Evolutionary conservation across 352 stramenopile species (phyloP), one percentile per base, ranked within the genome.

Genomic region (Pythium folliculosum): DNA sequence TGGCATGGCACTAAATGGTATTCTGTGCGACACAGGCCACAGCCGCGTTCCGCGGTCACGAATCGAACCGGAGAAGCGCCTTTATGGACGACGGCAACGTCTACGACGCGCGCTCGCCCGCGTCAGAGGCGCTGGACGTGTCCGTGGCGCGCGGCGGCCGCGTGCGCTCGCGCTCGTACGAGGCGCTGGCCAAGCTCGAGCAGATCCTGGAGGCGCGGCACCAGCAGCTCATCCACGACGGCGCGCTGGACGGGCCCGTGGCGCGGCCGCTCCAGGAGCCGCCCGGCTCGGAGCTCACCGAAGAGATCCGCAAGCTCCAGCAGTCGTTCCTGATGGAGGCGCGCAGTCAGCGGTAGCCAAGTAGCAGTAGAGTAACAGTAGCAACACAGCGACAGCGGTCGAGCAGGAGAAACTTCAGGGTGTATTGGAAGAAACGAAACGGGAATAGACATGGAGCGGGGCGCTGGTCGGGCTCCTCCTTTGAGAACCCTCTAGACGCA

Each of bases 121-220:
- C 27, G 27, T 32, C 27, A 5, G 27, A 32, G 27, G 27, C 27
- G 27, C 5, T 32, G 27, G 27, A 32, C 27, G 27, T 32, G 3
- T 32, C 27, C 27, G 27, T 32, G 27, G 27, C 27, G 27, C 27
- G 16, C n/a, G 13, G 13, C 6, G 22, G 55, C 22, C 55, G 38
- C 7, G 27, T 69, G 30, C 52, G 62, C 1, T 89, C 82, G 10
- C 77, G 86, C 23, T 92, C 83, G 19, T 94, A 92, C 70, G 86
- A 94, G 65, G 78, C 83, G 6, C 68, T 94, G 16, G 81, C 91
- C 45, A 80, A 88, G 59, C 68, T 94, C 14, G 86, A 94, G 61
- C 73, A 74, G 2, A 90, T 91, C 35, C 71, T 94, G 38, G 86
- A 94, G 54, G 77, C 78, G n/a, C 70, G 86, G 1, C 86, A 94